Base-by-base conservation (phyloP, 345 rosid genomes). In the Isatis tinctoria region DNA sequence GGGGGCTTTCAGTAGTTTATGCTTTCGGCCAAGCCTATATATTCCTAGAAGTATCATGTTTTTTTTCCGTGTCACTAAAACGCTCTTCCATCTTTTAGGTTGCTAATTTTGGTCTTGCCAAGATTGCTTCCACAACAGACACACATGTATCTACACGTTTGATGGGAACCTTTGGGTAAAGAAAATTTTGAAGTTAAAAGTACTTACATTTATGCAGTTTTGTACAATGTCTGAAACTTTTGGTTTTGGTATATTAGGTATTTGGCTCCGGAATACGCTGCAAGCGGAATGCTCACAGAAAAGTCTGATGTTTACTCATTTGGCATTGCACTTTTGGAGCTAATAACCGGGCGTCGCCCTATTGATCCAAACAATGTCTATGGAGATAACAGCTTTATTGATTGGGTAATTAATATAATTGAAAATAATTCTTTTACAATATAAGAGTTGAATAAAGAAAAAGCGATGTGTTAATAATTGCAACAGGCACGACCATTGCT, bases 141-240 rank as follows among this genome's bases (percentile, higher is more conserved):
- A 92, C 99, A 36, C 99, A 92, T 81, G 84, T 95, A 57, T 92
- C 99, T 35, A 95, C 99, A 10, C 80, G 98, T 12, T 96, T 92
- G 58, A 90, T 95, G 98, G 99, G 99, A 68, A 92, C 99, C 16
- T 70, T 77, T 22, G 80, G 80, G 80, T 77, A 75, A 47, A 49
- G 1, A 75, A 17, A 48, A 14, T 75, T n/a, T 30, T 18, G 12
- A 75, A 40, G 47, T 63, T 45, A 49, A 2, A 33, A n/a, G n/a
- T 56, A 12, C 35, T 7, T 57, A 57, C 22, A 51, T 52, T 14
- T 43, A 16, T n/a, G n/a, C 22, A 13, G 5, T 13, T 60, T 11
- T 0, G 32, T 22, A n/a, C n/a, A n/a, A n/a, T n/a, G n/a, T n/a
- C n/a, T n/a, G n/a, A n/a, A n/a, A n/a, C n/a, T 26, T 24, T 52